These are phyloP conservation scores for Ceratocystiopsis minuta DNA, from an alignment of 2,329 filamentous ascomycete species.

Conservation along the genomic window DNA sequence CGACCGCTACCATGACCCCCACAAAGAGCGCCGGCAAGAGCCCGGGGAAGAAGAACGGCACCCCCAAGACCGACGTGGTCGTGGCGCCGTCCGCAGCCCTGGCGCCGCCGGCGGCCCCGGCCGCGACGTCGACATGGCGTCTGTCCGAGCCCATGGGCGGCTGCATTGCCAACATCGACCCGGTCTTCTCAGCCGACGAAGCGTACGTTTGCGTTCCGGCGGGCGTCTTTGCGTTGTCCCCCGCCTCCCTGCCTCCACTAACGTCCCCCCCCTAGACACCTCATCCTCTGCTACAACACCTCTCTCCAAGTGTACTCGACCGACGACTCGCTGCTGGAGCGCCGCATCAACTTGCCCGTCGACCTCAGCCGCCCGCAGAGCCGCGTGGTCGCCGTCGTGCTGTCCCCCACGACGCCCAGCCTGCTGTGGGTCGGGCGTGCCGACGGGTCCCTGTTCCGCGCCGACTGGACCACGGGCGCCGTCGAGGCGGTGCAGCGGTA, in stretches of 20 bases:
- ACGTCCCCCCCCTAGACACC: slow-evolving; percentile 25
- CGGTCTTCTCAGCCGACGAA: slow-evolving; percentile 42
- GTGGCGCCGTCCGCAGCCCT: neutral
- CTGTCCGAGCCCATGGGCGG: slow-evolving; percentile 48
- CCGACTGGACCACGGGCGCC: slow-evolving; percentile 37
- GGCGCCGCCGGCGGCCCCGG: slow-evolving; percentile 1
- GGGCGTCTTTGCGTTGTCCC: too few relatives aligned
- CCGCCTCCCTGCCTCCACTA: neutral
- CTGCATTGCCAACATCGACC: slow-evolving; percentile 45
- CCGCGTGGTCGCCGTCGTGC: slow-evolving; percentile 19
- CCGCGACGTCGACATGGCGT: slow-evolving; percentile 27
- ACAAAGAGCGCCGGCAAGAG: neutral
- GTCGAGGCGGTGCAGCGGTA: slow-evolving; percentile 22
- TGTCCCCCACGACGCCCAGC: slow-evolving; percentile 25
- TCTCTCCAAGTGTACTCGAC: slow-evolving; percentile 69
- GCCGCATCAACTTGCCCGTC: slow-evolving; percentile 43
- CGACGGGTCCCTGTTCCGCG: slow-evolving; percentile 35
- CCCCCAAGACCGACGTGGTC: neutral
- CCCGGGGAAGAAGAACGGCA: neutral
- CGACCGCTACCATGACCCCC: neutral
- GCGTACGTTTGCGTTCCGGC: slow-evolving; percentile 28
- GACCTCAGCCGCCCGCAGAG: slow-evolving; percentile 12
- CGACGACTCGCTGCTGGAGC: slow-evolving; percentile 60
- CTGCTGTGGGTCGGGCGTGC: slow-evolving; percentile 43
- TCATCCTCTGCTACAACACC: slow-evolving; percentile 58